Evolutionary conservation across 306 rosid genomes (phyloP).

Genomic region (Quercus dentata): DNA sequence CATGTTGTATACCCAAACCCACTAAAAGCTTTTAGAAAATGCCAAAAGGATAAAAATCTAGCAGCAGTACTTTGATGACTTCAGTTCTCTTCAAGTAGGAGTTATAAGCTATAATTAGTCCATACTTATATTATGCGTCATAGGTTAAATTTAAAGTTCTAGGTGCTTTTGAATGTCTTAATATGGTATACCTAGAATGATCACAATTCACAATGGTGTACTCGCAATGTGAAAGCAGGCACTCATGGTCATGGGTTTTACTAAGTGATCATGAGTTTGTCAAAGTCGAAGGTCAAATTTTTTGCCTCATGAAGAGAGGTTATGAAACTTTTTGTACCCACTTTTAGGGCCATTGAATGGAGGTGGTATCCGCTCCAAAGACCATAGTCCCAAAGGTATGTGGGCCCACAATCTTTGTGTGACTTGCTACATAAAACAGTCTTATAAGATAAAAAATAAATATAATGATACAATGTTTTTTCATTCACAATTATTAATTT

Average conservation of each 20-base stretch:
- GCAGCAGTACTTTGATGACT: neutral
- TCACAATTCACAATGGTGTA: neutral
- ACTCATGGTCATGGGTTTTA: neutral
- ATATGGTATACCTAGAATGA: no score
- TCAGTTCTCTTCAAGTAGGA: neutral
- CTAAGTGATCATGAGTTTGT: neutral
- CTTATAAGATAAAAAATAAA: no score
- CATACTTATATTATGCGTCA: neutral
- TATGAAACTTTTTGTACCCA: no score
- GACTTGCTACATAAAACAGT: no score
- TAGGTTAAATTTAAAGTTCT: neutral
- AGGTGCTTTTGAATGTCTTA: neutral
- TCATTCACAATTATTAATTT: no score
- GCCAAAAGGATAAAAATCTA: no score
- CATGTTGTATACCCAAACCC: neutral
- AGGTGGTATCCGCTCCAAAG: no score
- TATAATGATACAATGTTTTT: no score
- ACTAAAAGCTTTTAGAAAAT: no score
- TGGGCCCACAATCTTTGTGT: no score
- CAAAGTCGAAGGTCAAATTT: neutral
- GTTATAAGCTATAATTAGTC: neutral
- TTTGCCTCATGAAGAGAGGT: neutral
- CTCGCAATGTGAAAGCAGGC: neutral
- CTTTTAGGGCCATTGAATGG: no score
- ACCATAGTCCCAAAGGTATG: no score